Percentiles rank a stretch among this genome's conserved stretches.
These are phyloP conservation scores for Nymphaea colorata DNA, from an alignment of 164 flowering plant genomes.

Conservation along the genomic window DNA sequence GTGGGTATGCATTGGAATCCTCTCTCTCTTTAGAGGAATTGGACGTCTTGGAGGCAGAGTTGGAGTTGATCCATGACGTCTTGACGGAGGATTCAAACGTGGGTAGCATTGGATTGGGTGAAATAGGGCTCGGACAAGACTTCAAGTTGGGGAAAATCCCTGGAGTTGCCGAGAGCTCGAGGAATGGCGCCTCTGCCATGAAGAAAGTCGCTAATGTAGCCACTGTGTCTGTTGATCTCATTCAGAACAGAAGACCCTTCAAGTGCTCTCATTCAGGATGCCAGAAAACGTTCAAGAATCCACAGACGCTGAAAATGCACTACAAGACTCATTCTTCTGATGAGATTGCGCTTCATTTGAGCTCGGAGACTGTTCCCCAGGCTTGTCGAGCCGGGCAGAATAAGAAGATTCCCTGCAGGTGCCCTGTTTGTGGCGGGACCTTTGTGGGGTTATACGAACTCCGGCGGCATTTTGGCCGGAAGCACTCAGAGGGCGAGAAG, in stretches of 20 bases:
- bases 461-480: slow-evolving; percentile 8
- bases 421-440: slow-evolving; percentile 7
- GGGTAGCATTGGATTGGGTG: background rate
- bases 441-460: slow-evolving; percentile 7
- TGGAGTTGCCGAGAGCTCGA: background rate
- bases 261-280: slow-evolving; percentile 4
- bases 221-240: slow-evolving; percentile 4
- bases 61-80: background rate
- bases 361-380: background rate
- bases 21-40: background rate
- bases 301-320: slow-evolving; percentile 7
- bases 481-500: slow-evolving; percentile 9
- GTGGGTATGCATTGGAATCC: background rate
- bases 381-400: slow-evolving; percentile 1
- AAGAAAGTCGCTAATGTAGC: background rate
- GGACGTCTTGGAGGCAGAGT: background rate
- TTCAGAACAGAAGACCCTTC: slow-evolving; percentile 5
- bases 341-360: background rate
- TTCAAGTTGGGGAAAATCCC: background rate
- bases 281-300: slow-evolving; percentile 6
- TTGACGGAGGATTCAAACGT: background rate
- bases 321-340: slow-evolving; percentile 1
- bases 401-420: slow-evolving; percentile 7
- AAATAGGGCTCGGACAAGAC: background rate
- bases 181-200: background rate